Evolutionary conservation across 768 basidiomycete species (phyloP), one percentile per base, ranked within the genome.

Genomic region (Leccinum fibrillosum): DNA sequence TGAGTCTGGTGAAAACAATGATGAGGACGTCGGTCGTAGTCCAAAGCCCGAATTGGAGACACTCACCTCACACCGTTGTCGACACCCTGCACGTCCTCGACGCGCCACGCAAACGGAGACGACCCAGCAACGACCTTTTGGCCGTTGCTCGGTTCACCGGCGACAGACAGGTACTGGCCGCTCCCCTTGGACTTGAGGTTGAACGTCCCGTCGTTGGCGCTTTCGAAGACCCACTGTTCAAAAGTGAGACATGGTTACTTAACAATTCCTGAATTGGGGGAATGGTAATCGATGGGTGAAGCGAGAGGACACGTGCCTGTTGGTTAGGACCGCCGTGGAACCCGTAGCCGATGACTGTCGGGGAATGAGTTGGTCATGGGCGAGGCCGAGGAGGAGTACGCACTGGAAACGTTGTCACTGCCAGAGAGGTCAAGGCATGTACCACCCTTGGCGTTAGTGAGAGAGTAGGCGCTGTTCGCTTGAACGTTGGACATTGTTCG

Each of bases 371-470:
- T 10, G 2, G 19, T 32, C 10, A 12, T 11, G 15, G 53, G 11
- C 19, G 11, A 19, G 42, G 10, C 4, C 9, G 5, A 21, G 47
- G 12, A 37, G 47, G 17, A 45, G 5, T 5, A 71, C 80, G 26
- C 57, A 82, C 82, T 75, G 50, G 81, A 75, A 8, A 49, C 66
- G 57, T 80, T 76, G 65, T 86, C 83, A 8, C 57, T 72, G 3
- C 78, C 82, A 17, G 84, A 86, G 56, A 86, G 75, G 63, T 86
- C 84, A 25, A 85, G 61, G 26, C 76, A 80, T 5, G 80, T 86
- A 3, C 77, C 77, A 8, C 77, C 73, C 69, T 82, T 78, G 64
- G 70, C 76, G 69, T 86, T 87, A 42, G 66, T 72, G 62, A 86
- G 75, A 34, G 62, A 74, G 72, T 82, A 86, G 0, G 64, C 74